These are phyloP conservation scores for Tilletiopsis washingtonensis DNA, from an alignment of 1,284 basidiomycete species.

Conservation along the genomic window DNA sequence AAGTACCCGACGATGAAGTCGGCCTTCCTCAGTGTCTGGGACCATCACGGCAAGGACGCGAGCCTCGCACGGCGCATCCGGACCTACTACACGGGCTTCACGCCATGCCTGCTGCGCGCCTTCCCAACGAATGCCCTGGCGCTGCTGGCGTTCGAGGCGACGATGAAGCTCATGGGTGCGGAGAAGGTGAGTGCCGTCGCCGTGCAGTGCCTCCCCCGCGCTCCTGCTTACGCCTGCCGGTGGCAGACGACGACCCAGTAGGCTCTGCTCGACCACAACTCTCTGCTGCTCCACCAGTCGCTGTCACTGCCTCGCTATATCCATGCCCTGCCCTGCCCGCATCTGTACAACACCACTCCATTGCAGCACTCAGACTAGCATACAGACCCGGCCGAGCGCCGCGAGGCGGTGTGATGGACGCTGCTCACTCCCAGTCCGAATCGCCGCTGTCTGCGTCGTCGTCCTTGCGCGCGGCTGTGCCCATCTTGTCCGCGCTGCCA, in stretches of 20 bases:
- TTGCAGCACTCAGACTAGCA: too few species aligned
- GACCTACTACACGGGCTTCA: slow-evolving; percentile 33
- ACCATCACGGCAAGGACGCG: slow-evolving; percentile 12
- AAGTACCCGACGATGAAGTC: slow-evolving; percentile 16
- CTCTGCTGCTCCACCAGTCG: too few species aligned
- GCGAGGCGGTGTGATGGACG: too few species aligned
- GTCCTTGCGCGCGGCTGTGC: background rate
- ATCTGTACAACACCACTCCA: too few species aligned
- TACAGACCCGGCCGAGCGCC: too few species aligned
- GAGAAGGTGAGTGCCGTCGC: slow-evolving; percentile 24
- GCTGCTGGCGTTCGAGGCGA: slow-evolving; percentile 39
- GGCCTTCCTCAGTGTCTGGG: slow-evolving; percentile 24
- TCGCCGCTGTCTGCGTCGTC: slow-evolving; percentile 19
- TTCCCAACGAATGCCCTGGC: slow-evolving; percentile 44
- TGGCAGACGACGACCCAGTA: too few species aligned
- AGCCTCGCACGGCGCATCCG: slow-evolving; percentile 8
- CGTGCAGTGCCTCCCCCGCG: too few species aligned
- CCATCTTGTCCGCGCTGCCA: background rate
- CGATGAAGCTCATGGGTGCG: slow-evolving; percentile 39
- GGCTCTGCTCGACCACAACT: too few species aligned
- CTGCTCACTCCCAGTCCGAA: slow-evolving; percentile 35
- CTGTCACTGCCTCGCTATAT: too few species aligned
- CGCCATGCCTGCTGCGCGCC: slow-evolving; percentile 34
- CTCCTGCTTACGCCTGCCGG: too few species aligned
- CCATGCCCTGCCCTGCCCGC: too few species aligned